Base-by-base conservation (phyloP, 2,329 filamentous ascomycete species). In the Cladosporium sphaerospermum region DNA sequence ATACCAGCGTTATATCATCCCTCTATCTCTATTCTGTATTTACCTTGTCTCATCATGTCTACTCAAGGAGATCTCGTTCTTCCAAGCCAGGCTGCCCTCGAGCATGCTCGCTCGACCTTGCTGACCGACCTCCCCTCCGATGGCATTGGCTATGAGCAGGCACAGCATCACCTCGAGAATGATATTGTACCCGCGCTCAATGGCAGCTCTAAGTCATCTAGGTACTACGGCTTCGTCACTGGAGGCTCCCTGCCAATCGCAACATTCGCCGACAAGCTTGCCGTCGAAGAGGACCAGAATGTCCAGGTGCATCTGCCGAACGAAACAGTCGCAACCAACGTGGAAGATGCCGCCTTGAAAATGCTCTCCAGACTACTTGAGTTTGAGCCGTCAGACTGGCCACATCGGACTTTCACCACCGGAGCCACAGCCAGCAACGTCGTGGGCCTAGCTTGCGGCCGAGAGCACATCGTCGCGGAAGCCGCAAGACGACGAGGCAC, bases 221-320 rank as follows among this genome's bases (percentile, higher is more conserved):
- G 83, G 52, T 95, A 95, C 75, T 95, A 89, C 68, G 91, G 89
- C 55, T 96, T 96, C 67, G 86, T 96, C 5, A 95, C 85, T 0
- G 92, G 92, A 42, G 87, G 89, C 11, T 76, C 79, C 7, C 87
- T 91, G 0, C 88, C 89, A 5, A 82, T 89, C 19, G 90, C 90
- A 32, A 79, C 86, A 60, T 80, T 88, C 51, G 91, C 89, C 1
- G 92, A 96, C 67, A 86, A 89, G 58, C 71, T 96, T n/a, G 89
- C 92, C 56, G 84, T 84, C 4, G 79, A 81, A 8, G 80, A 85
- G 56, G 91, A 96, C 66, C 89, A 95, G 67, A 96, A 91, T 68
- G 84, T 90, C 4, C 80, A 85, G 54, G 88, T 95, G 1, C 90
- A 96, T 67, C 75, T 96, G 1, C 85, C 89, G 0, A 73, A 76